These are phyloP conservation scores for Phytophthora niederhauseri DNA, from an alignment of 352 stramenopile species.

Conservation along the genomic window DNA sequence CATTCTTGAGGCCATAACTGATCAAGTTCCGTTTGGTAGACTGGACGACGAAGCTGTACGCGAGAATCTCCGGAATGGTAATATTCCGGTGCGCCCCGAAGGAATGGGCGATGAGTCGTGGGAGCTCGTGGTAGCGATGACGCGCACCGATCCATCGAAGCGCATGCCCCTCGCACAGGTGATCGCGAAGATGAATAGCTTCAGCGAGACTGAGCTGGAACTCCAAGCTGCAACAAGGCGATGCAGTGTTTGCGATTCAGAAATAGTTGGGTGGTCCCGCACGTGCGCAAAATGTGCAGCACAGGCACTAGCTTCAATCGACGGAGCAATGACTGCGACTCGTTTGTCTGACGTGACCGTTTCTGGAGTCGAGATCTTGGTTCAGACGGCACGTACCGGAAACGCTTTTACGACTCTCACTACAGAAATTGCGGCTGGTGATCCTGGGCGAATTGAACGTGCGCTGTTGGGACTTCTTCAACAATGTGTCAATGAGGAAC, in stretches of 20 bases:
- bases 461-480: background rate
- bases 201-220: background rate
- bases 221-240: background rate
- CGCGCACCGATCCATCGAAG: background rate
- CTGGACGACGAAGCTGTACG: background rate
- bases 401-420: background rate
- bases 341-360: background rate
- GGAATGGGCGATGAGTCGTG: slow-evolving; percentile 21
- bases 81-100: slow-evolving; percentile 7
- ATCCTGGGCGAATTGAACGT: background rate
- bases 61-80: background rate
- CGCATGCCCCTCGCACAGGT: background rate
- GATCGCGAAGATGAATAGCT: background rate
- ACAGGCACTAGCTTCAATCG: background rate
- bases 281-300: background rate
- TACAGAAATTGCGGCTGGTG: background rate
- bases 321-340: background rate
- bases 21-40: background rate
- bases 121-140: slow-evolving; percentile 26
- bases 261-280: background rate
- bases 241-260: background rate
- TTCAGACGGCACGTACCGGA: background rate
- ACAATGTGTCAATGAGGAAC: background rate
- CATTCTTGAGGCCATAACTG: background rate
- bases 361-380: background rate